A percentile compares a stretch with the other conserved stretches of the same genome.
phyloP scores from a whole-genome alignment of 768 basidiomycete species.

The Russula olivacea region DNA sequence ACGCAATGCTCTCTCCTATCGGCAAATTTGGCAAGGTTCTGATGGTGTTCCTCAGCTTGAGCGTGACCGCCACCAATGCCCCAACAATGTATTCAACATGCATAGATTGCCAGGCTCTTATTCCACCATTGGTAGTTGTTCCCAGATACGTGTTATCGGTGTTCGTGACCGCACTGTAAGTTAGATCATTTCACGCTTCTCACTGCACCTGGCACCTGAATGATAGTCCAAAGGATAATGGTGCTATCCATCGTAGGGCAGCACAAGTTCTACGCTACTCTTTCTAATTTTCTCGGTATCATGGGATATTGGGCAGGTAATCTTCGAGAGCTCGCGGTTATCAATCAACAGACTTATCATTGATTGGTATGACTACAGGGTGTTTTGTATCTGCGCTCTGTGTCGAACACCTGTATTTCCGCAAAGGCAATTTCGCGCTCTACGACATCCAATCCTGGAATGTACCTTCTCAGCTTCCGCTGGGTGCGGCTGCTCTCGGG shows the following conservation, averaged over 20 bases:
- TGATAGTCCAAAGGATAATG: slow-evolving; percentile 42
- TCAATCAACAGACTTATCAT: slow-evolving; percentile 12
- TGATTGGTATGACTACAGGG: no score
- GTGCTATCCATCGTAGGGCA: slow-evolving; percentile 64
- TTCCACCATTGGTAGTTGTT: slow-evolving; percentile 51
- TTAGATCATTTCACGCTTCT: slow-evolving; percentile 17
- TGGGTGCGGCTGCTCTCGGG: slow-evolving; percentile 54
- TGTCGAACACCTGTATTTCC: slow-evolving; percentile 63
- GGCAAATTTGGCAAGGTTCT: slow-evolving; percentile 68
- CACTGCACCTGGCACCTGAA: background rate
- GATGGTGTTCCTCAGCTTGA: slow-evolving; percentile 65
- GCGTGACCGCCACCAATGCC: slow-evolving; percentile 74
- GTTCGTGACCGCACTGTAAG: slow-evolving; percentile 60
- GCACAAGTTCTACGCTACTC: slow-evolving; percentile 54
- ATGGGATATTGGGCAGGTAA: slow-evolving; percentile 41
- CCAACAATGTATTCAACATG: slow-evolving; percentile 78
- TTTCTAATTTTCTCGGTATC: slow-evolving; percentile 63
- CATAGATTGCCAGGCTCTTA: slow-evolving; percentile 63
- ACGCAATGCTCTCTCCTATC: slow-evolving; percentile 53
- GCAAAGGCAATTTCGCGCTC: slow-evolving; percentile 40
- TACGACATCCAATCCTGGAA: slow-evolving; percentile 56
- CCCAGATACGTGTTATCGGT: slow-evolving; percentile 68
- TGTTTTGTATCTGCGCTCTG: slow-evolving; percentile 45
- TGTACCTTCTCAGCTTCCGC: slow-evolving; percentile 46
- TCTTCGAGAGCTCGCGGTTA: background rate